Conservation (phyloP, 176 grass and related monocot genomes). For the Lolium multiflorum region DNA sequence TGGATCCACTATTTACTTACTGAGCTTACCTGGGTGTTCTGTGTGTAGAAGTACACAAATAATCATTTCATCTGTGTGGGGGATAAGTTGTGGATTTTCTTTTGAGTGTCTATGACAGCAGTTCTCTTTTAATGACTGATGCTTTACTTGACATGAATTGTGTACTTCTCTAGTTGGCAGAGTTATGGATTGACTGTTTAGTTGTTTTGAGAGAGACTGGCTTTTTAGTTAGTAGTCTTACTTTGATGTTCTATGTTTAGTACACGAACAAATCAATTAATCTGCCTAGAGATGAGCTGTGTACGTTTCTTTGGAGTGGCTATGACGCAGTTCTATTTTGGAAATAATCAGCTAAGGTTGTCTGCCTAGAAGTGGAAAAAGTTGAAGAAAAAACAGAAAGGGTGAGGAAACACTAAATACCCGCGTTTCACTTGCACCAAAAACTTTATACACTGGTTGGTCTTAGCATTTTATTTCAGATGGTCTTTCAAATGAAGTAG, state of each 20-base stretch:
- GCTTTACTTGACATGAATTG: neutral
- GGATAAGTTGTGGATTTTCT: neutral
- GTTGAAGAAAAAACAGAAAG: neutral
- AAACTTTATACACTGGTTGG: neutral
- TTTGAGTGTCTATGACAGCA: neutral
- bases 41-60: neutral
- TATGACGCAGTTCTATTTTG: slow-evolving; percentile 6
- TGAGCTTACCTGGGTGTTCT: neutral
- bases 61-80: slow-evolving; percentile 17
- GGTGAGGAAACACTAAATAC: neutral
- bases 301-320: neutral
- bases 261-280: neutral
- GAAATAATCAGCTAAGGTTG: slow-evolving; percentile 22
- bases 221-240: neutral
- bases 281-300: neutral
- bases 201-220: too few species aligned
- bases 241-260: neutral
- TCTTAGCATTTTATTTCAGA: slow-evolving; percentile 12
- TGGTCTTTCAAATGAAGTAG: slow-evolving; percentile 22
- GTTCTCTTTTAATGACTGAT: neutral
- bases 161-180: neutral
- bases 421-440: neutral
- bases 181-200: neutral
- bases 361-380: slow-evolving; percentile 29
- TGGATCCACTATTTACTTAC: neutral